Evolutionary conservation across 352 stramenopile genomes (phyloP), one percentile per base, ranked within the genome.

Genomic region (Phytopythium vexans): DNA sequence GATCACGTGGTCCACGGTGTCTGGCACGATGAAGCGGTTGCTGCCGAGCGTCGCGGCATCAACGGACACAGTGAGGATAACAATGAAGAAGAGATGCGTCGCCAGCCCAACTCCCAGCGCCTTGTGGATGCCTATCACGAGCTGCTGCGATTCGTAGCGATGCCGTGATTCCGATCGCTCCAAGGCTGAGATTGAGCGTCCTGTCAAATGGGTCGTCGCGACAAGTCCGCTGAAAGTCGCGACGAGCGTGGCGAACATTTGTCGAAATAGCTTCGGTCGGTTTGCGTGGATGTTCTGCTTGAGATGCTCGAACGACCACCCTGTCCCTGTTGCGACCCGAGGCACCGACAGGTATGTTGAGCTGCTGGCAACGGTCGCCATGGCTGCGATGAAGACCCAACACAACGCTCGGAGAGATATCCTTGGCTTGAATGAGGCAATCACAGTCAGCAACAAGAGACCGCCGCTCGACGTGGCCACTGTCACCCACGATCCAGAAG

Each of bases 211-310:
- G 0, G 58, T 62, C 0, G 68, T 69, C 1, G 62, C 70, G 14
- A 84, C 52, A 0, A 81, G 65, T 5, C 70, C 70, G 21, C 65
- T 73, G 46, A 81, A 84, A 4, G 60, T 66, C 0, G 73, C 65
- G 36, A 81, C 80, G 33, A 81, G 78, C 45, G 53, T 66, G 9
- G 56, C 32, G 32, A 84, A 79, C 59, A 70, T 71, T n/a, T 63
- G 58, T 3, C 72, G 16, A 34, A 76, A 27, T 11, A 53, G 45
- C 4, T 59, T 45, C 2, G 56, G 56, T 3, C 45, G 40, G 21
- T 58, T 50, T 3, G 59, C 56, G 2, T 37, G 12, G 3, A 66
- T 32, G 54, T 84, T 84, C 6, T 68, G 49, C 6, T 35, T 40
- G 14, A 84, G 44, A n/a, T 66, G 60, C 3, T 3, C 14, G 12